These are phyloP conservation scores for Metschnikowia shivogae DNA, from an alignment of 805 yeast genomes.

Conservation along the genomic window DNA sequence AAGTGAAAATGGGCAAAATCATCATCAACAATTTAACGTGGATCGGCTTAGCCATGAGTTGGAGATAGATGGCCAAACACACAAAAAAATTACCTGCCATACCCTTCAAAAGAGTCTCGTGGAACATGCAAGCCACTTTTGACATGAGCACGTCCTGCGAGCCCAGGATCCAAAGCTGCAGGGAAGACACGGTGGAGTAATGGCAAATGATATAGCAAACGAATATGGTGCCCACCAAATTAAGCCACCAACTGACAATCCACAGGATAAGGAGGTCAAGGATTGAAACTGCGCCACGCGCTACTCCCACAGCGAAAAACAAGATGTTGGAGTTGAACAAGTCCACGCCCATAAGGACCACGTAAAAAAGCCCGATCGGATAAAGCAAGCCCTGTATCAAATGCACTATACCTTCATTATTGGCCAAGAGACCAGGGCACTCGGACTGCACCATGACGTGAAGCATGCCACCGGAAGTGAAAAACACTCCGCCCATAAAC, in stretches of 20 bases:
- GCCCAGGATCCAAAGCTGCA: constrained; percentile 42
- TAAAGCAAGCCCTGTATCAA: constrained; percentile 59
- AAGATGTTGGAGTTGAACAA: constrained; percentile 70
- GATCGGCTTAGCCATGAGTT: constrained; percentile 71
- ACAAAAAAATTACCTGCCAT: constrained; percentile 78
- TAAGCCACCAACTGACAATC: constrained; percentile 63
- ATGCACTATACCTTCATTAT: constrained; percentile 50
- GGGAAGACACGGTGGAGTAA: constrained; percentile 46
- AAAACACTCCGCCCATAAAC: constrained; percentile 64
- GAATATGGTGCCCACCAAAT: constrained; percentile 60
- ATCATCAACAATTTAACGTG: constrained; percentile 70
- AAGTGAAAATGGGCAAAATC: constrained; percentile 66
- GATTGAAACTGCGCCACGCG: constrained; percentile 65
- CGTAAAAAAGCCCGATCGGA: constrained; percentile 72
- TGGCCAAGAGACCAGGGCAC: constrained; percentile 37
- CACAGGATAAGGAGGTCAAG: constrained; percentile 63
- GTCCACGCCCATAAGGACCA: constrained; percentile 71
- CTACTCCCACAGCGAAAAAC: constrained; percentile 63
- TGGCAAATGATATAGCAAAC: constrained; percentile 62
- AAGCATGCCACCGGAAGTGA: constrained; percentile 71
- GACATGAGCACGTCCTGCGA: constrained; percentile 45
- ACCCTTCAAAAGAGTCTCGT: constrained; percentile 63
- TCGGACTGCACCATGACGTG: constrained; percentile 53
- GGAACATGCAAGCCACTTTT: constrained; percentile 46
- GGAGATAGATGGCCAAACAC: constrained; percentile 69